Evolutionary conservation across 805 yeast species (phyloP), one percentile per base, ranked within the genome.

Genomic region (Candida dendrica): DNA sequence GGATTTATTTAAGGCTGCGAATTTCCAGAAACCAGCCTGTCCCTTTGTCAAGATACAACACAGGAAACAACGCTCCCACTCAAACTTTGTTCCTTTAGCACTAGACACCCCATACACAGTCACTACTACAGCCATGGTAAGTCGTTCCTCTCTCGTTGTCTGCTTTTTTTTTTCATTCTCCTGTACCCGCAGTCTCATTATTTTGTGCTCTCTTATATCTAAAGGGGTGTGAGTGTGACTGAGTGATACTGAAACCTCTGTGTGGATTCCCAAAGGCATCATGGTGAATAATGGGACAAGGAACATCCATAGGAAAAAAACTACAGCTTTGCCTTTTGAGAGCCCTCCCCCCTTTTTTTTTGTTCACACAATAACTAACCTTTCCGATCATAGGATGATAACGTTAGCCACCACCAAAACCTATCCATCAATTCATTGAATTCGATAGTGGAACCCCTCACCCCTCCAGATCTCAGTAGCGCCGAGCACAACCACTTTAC

Each of bases 381-480:
- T 32, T 15, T 15, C 34, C 15, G 9, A 15, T 13, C 17, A 6
- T 32, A 32, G 34, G 34, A 32, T 15, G 19, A 32, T 32, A 17
- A 32, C 34, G 19, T 16, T 15, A 32, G 34, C 34, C 60, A 56
- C 45, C 52, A 48, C 11, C 59, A 48, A 39, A 56, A 43, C 31
- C 42, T 48, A 2, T 56, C 60, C 8, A 49, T 55, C 49, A 69
- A 71, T 48, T 69, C 73, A 13, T 53, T 68, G 36, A 57, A 59
- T 19, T 71, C 77, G 18, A 45, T 74, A 32, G 64, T 71, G 22
- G 79, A 74, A 49, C 79, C 79, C 8, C 60, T 74, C 34, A 74
- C 79, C 3, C 79, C 79, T 3, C 77, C 78, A 47, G 66, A 50
- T 27, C 45, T 55, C 24, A 52, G 57, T 20, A 60, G 57, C 31